Evolutionary conservation across 192 early-diverging fungal genomes (phyloP), one percentile per base, ranked within the genome.

Genomic region (Backusella tarrabulga): DNA sequence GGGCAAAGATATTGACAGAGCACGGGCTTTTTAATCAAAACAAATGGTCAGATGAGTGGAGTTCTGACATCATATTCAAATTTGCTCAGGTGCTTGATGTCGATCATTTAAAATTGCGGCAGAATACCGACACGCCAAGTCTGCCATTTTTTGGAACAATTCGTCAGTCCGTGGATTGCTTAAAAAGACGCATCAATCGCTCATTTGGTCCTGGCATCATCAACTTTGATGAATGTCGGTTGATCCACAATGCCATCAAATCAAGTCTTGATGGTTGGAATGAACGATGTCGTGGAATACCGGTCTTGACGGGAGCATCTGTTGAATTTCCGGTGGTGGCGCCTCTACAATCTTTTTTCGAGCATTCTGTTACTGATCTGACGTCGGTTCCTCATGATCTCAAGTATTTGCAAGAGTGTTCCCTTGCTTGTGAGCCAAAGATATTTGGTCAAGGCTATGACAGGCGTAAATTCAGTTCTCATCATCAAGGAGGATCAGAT

Each of bases 61-160:
- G 76, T 29, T 72, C 17, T 21, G 71, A 72, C 6, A 14, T 46
- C 21, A 72, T 21, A 35, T 32, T 14, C 14, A 66, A 32, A 6
- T 75, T 67, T 68, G 14, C 36, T 32, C 38, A 40, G 15, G 41
- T 75, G 14, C n/a, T 75, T 17, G 41, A 68, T 44, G 26, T 46
- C 2, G 40, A 72, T 12, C 7, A 72, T 19, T n/a, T 38, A 19
- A 70, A 70, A 11, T 66, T 56, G 0, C 12, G 23, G 21, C 38
- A 60, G 15, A 8, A 41, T 44, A 23, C 23, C 32, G 40, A 4
- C 6, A 15, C 75, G 75, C 77, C 76, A 56, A 77, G 52, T 2
- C 79, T 93, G 41, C 89, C 92, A 19, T 93, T 86, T 80, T 87
- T 92, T 71, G 89, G 92, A 34, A 79, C 89, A 40, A 88, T 93